phyloP scores from a whole-genome alignment of 345 rosid species.

The Populus nigra region DNA sequence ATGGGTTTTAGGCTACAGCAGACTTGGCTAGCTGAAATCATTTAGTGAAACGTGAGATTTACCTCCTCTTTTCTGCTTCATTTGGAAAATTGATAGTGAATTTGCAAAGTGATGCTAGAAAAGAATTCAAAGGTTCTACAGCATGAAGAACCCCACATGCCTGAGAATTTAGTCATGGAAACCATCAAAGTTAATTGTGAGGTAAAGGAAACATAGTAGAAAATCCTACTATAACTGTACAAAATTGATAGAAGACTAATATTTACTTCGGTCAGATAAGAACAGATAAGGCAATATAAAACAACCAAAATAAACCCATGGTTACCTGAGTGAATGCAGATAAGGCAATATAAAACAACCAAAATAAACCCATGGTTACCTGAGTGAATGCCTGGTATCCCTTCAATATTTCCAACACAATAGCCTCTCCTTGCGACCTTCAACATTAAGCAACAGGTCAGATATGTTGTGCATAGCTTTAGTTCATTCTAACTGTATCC shows the following conservation, averaged over 20 bases:
- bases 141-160: conserved; percentile 99
- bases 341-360: not conserved
- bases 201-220: conserved; percentile 11
- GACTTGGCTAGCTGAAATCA: not conserved
- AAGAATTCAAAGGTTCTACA: conserved; percentile 91
- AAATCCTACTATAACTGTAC: not conserved
- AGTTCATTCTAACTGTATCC: conserved; percentile 2
- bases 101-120: conserved; percentile 94
- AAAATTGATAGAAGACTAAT: not conserved
- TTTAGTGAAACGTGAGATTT: conserved; percentile 5
- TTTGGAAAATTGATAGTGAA: conserved; percentile 79
- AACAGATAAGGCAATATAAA: not conserved
- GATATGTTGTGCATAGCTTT: conserved; percentile 9
- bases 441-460: conserved; percentile 36
- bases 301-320: not conserved
- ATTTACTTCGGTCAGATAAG: not conserved
- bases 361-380: conserved; percentile 37
- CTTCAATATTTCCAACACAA: conserved; percentile 90
- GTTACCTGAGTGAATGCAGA: no score
- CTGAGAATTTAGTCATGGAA: conserved; percentile 40
- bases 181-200: conserved; percentile 6
- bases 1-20: no score
- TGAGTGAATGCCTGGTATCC: conserved; percentile 99
- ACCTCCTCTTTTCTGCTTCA: conserved; percentile 82
- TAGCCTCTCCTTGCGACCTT: conserved; percentile 99